Evolutionary conservation across 2,329 filamentous ascomycete species (phyloP), one percentile per base, ranked within the genome.

Genomic region (Coniochaeta hoffmannii): DNA sequence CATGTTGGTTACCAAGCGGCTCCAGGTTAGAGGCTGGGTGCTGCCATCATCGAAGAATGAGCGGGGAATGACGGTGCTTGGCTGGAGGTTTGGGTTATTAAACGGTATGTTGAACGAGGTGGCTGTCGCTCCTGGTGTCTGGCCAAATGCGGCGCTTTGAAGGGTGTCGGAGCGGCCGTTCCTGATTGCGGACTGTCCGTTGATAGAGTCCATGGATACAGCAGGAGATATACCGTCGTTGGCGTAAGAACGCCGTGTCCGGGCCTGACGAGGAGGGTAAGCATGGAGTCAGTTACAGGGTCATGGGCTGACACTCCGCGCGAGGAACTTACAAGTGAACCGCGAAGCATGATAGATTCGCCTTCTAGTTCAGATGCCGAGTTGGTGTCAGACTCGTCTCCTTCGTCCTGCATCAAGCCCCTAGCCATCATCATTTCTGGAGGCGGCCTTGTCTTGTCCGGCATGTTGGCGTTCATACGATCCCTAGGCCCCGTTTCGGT

Each of bases 11-110:
- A 97, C 87, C 54, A 99, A 83, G 19, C 87, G 79, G 64, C 87
- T 90, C 94, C 94, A 99, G 11, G 90, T 95, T 50, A 96, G 76
- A 7, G 89, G 86, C 10, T 89, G 81, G 3, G 86, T 85, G 51
- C 85, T 83, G n/a, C 87, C 86, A 67, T 97, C 91, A 63, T 97
- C 92, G 65, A 96, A 94, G 73, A 96, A 96, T 53, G 89, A 90
- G 57, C 86, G 85, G 32, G 90, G 88, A 57, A 91, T 82, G 5
- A 78, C 79, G 22, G 81, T 77, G 31, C 80, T 80, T 26, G 79
- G 76, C 1, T 81, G 81, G 1, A 83, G 71, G 60, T 77, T 81
- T 1, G 81, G 81, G 1, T 83, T 71, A 60, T 78, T 81, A 64
- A 82, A 83, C 7, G 76, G 76, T 8, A 76, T 74, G 3, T 81